phyloP scores from a whole-genome alignment of 2,329 filamentous ascomycete genomes.

The Helminthosporium solani region DNA sequence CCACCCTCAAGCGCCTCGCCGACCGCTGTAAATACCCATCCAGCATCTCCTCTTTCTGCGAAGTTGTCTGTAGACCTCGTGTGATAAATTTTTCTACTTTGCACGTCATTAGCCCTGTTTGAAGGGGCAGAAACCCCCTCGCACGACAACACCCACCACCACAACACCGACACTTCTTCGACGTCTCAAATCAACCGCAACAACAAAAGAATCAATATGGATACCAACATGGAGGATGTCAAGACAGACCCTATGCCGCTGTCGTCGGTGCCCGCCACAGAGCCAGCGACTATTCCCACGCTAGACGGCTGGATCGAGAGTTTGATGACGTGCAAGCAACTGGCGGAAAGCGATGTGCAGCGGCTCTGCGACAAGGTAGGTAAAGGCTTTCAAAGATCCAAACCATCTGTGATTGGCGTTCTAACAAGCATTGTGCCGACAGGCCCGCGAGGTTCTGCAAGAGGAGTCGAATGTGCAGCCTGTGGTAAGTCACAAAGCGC shows the following conservation, averaged over 20 bases:
- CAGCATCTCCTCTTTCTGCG: not conserved
- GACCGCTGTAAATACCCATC: conserved; percentile 13
- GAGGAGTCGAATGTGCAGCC: conserved; percentile 99
- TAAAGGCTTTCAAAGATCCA: not conserved
- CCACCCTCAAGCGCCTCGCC: conserved; percentile 16
- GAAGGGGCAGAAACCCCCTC: conserved; percentile 40
- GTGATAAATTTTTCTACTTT: conserved; percentile 9
- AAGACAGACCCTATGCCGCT: conserved; percentile 78
- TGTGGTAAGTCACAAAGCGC: conserved; percentile 65
- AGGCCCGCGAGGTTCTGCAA: conserved; percentile 95
- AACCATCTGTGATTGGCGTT: not conserved
- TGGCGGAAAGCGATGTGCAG: conserved; percentile 91
- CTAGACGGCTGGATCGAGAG: conserved; percentile 98
- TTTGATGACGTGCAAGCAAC: conserved; percentile 98
- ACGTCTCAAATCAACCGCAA: conserved; percentile 23
- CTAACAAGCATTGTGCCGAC: conserved; percentile 17
- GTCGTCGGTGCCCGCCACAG: conserved; percentile 65
- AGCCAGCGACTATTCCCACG: conserved; percentile 87
- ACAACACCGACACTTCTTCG: conserved; percentile 29
- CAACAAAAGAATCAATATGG: conserved; percentile 62
- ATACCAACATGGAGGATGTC: conserved; percentile 99
- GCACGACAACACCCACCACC: conserved; percentile 27
- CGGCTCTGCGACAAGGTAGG: conserved; percentile 93
- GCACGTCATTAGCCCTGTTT: conserved; percentile 43
- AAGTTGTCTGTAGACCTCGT: conserved; percentile 9